Base-by-base conservation (phyloP, 176 grass and related monocot species). In the Aegilops tauschii region DNA sequence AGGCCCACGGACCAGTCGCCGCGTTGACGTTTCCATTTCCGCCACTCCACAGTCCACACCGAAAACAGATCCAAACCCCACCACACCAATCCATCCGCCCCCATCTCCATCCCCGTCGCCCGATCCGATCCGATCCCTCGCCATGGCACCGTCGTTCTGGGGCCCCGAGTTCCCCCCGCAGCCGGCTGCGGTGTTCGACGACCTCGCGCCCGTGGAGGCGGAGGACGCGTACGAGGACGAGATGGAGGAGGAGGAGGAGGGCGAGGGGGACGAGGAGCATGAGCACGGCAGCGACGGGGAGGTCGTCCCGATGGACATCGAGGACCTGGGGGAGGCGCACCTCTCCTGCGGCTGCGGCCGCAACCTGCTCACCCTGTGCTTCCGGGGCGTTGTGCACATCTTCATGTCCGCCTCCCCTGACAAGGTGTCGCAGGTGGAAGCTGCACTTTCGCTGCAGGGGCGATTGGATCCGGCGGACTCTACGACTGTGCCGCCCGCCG, bases 391-490 rank as follows among this genome's bases (percentile, higher is more conserved):
- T 62, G 97, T 93, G 80, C 96, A 99, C 73, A 94, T 99, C 2
- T 99, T 99, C 82, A 92, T 94, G 47, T 94, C 90, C 5, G 97
- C 94, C 77, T 99, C 97, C 36, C 97, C 97, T 54, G 97, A 99
- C 81, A 99, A 94, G 97, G 97, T 37, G 88, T 50, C 14, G 20
- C 82, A 99, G 97, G 97, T 99, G 49, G 94, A 99, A 91, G 28
- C 28, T 73, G 52, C 92, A 93, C 70, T 87, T 20, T 30, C 90
- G 93, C 64, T 99, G 59, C 89, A 96, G 69, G 56, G 9, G 28
- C 65, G 36, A 88, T 90, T 20, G 54, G 54, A 59, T 20, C 54
- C 18, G 54, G 18, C 54, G 61, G 72, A 82, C 20, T 18, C 85
- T 12, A 83, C 61, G 40, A n/a, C 76, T 34, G 77, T 62, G 29